Evolutionary conservation across 345 rosid species (phyloP).

Genomic region (Eucalyptus sideroxylon): DNA sequence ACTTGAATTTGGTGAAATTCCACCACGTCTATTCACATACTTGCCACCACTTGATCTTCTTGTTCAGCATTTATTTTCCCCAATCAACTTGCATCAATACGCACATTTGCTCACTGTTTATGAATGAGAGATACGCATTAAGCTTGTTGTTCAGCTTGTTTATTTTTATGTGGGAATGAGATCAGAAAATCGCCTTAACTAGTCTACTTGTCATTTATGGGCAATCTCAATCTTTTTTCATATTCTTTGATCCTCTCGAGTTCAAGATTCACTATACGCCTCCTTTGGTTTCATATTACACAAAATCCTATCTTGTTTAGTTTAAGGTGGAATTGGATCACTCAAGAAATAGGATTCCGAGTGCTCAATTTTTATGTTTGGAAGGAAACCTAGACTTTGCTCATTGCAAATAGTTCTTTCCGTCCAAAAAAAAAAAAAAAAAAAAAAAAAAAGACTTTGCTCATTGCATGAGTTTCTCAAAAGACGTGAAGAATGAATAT

Average conservation of each 20-base stretch:
- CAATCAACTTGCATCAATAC: background rate
- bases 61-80: background rate
- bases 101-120: background rate
- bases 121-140: background rate
- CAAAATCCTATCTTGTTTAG: background rate
- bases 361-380: background rate
- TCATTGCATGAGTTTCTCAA: background rate
- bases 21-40: background rate
- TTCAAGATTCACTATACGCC: background rate
- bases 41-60: background rate
- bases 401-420: too few relatives aligned
- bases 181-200: rapidly evolving
- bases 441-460: too few relatives aligned
- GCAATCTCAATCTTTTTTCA: background rate
- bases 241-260: background rate
- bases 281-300: background rate
- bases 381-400: background rate
- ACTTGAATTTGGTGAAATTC: background rate
- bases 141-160: background rate
- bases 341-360: background rate
- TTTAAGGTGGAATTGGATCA: background rate
- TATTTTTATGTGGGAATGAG: background rate
- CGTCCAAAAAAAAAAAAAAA: too few relatives aligned
- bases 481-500: background rate
- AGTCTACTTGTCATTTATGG: rapidly evolving